Percentiles rank a stretch among this genome's conserved stretches.
phyloP scores from a whole-genome alignment of 1,139 yeast species.

The Nadsonia commutata region DNA sequence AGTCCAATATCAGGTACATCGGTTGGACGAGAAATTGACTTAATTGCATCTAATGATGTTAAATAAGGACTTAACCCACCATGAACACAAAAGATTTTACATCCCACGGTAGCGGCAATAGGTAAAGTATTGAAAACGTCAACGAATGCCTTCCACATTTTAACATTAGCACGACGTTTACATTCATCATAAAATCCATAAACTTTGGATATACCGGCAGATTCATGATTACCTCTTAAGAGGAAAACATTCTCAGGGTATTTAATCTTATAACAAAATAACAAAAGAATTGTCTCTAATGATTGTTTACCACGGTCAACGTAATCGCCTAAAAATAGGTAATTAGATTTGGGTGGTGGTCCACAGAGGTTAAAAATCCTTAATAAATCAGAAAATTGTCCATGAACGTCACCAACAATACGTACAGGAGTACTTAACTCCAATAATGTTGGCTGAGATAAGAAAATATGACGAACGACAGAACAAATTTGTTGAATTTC shows the following conservation, averaged over 20 bases:
- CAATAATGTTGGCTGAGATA: slow-evolving; percentile 64
- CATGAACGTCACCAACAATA: slow-evolving; percentile 79
- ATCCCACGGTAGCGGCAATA: slow-evolving; percentile 74
- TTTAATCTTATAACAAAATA: slow-evolving; percentile 63
- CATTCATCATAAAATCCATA: slow-evolving; percentile 85
- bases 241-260: slow-evolving; percentile 75
- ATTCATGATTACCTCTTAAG: slow-evolving; percentile 76
- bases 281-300: slow-evolving; percentile 56
- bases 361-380: slow-evolving; percentile 68
- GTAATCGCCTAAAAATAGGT: slow-evolving; percentile 70
- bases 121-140: slow-evolving; percentile 81
- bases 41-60: slow-evolving; percentile 49
- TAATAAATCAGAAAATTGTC: slow-evolving; percentile 63
- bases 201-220: slow-evolving; percentile 70
- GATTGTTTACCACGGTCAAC: slow-evolving; percentile 81
- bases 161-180: slow-evolving; percentile 53
- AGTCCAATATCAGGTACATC: slow-evolving; percentile 78
- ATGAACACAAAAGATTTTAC: slow-evolving; percentile 76
- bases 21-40: slow-evolving; percentile 62
- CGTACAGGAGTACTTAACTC: slow-evolving; percentile 74
- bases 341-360: slow-evolving; percentile 65
- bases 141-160: slow-evolving; percentile 60
- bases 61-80: slow-evolving; percentile 80
- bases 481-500: slow-evolving; percentile 55
- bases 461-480: slow-evolving; percentile 51